These are phyloP conservation scores for Podospora bellae-mahoneyi DNA, from an alignment of 495 filamentous ascomycete genomes.

Conservation along the genomic window DNA sequence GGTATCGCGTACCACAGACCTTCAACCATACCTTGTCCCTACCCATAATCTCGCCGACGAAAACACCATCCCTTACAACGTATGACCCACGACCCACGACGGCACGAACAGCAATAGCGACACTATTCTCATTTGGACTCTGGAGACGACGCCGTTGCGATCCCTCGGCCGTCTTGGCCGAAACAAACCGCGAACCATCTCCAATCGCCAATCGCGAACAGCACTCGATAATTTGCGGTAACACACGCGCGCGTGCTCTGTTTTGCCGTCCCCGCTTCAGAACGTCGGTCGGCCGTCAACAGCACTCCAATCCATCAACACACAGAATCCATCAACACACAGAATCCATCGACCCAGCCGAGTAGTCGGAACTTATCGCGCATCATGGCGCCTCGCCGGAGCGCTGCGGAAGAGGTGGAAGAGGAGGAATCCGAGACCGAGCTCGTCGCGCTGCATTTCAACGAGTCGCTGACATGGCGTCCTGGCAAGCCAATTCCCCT, in stretches of 20 bases:
- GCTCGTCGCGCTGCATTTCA: conserved; percentile 59
- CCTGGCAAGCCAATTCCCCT: conserved; percentile 85
- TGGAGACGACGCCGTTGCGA: neutral
- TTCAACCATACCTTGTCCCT: neutral
- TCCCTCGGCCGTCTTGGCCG: neutral
- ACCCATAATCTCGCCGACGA: neutral
- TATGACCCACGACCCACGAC: neutral
- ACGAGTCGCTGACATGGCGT: conserved; percentile 86
- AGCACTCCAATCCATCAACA: conserved; percentile 3
- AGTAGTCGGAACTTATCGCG: conserved; percentile 13
- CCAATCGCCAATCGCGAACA: conserved; percentile 10
- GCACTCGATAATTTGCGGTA: conserved; percentile 8
- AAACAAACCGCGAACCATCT: neutral
- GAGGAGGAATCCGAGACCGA: conserved; percentile 30
- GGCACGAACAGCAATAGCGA: neutral
- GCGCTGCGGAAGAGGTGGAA: conserved; percentile 30
- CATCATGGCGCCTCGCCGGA: conserved; percentile 39
- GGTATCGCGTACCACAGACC: neutral
- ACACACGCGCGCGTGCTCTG: conserved; percentile 6
- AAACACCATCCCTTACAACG: neutral
- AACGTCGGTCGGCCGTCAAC: neutral
- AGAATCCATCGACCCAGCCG: neutral
- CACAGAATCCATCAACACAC: conserved; percentile 2
- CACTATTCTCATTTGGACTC: neutral
- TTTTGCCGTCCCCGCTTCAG: conserved; percentile 6